Conservation (phyloP, 2,329 filamentous ascomycete species). For the Coniochaeta pulveracea region DNA sequence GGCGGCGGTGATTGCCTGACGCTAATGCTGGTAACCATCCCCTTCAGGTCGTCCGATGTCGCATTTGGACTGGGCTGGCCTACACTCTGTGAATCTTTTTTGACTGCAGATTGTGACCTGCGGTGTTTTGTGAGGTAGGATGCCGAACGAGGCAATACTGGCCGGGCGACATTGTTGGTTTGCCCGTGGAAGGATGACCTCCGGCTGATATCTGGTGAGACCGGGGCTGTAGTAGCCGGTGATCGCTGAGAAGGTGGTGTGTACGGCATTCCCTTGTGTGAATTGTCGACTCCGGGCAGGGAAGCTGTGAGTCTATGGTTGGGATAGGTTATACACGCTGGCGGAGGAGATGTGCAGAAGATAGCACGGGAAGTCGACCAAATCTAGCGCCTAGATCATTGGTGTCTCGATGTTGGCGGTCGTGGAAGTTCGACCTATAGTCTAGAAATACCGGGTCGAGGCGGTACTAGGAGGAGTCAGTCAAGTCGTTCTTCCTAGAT, state of each 20-base stretch:
- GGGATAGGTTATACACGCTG: background rate
- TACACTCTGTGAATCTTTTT: conserved; percentile 11
- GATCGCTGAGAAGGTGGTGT: conserved; percentile 65
- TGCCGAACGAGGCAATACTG: conserved; percentile 49
- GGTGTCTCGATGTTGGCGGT: background rate
- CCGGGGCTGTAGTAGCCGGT: conserved; percentile 45
- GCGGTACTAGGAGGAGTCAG: background rate
- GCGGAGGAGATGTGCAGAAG: background rate
- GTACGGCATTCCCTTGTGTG: conserved; percentile 62
- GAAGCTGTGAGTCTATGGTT: background rate
- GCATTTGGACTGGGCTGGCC: conserved; percentile 34
- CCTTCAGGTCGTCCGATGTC: conserved; percentile 37
- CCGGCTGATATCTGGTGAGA: conserved; percentile 46
- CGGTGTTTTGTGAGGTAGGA: conserved; percentile 56
- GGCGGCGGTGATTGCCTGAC: conserved; percentile 79
- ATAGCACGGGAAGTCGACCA: background rate
- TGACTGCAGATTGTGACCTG: conserved; percentile 38
- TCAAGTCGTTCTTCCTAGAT: background rate
- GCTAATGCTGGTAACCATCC: conserved; percentile 41
- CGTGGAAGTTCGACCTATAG: background rate
- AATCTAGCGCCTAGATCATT: conserved; percentile 3
- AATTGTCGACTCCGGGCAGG: background rate
- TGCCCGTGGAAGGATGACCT: conserved; percentile 40
- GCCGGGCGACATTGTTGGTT: conserved; percentile 28
- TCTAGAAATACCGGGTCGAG: background rate